Base-by-base conservation (phyloP, 129 eudicot genomes). In the Lactuca sativa region DNA sequence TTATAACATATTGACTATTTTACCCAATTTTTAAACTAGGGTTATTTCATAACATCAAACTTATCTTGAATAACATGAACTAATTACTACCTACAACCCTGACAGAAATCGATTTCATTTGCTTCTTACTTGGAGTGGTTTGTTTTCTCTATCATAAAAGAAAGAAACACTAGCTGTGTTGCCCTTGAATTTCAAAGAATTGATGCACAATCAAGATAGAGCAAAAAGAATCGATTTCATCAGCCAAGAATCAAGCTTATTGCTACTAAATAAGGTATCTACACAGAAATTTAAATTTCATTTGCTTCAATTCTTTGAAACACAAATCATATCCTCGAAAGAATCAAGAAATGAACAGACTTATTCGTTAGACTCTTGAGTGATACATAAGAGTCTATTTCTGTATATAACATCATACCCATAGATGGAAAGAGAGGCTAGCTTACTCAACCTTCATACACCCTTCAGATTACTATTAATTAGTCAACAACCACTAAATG, bases 161-260 rank as follows among this genome's bases (percentile, higher is more conserved):
- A 25, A 41, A 18, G 31, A 57, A 70, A 9, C 41, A 30, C 33
- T 70, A 58, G 40, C 18, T 57, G 11, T 57, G 12, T 55, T 38
- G 54, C 53, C 12, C 54, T 54, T 31, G 6, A 33, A 72, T 51
- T 55, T 41, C 3, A 21, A 15, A 38, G 31, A 55, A 31, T 37
- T 33, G 41, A 59, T 31, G 41, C 58, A 32, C 43, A 17, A 55
- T 54, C 59, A 48, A 66, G 6, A 30, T 17, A 60, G 30, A 2
- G 64, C 67, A 71, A 52, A 52, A 15, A 7, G 13, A 31, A 74
- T 40, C 65, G 33, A n/a, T 49, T 64, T 54, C 9, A 11, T 64
- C 78, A 41, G 25, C 72, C 64, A 55, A 56, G 13, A 63, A 64
- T 52, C 17, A 38, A 54, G 55, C 25, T 12, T 63, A 63, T 16